Evolutionary conservation across 208 protist genomes (phyloP), one percentile per base, ranked within the genome.

Genomic region (Acanthamoeba divionensis): DNA sequence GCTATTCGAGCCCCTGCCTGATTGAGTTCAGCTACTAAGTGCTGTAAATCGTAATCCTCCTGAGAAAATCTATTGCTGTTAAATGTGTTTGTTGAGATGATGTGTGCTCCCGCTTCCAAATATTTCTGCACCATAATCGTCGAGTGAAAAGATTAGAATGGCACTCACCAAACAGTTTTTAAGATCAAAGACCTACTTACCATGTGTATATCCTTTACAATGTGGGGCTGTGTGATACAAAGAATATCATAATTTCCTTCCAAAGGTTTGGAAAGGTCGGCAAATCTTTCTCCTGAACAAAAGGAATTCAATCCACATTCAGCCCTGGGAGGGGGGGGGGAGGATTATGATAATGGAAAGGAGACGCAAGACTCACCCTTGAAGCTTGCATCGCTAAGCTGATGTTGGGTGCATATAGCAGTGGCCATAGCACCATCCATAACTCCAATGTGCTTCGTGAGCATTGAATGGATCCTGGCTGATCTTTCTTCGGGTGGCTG

Each of bases 191-290:
- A 26, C 13, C 12, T 13, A 55, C 31, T 31, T 75, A 95, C 93
- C 88, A 67, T 93, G 92, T 98, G 96, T 54, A 98, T 96, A 67
- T 97, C 93, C 24, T 92, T 73, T 88, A 99, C 97, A 52, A 98
- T 94, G 45, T 98, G 94, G 4, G 98, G 98, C 92, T 94, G 91
- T 18, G 97, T 98, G 47, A 99, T 91, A 50, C 83, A 94, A 31
- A 99, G 95, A 6, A 99, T 65, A 92, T 99, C 98, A 95, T 99
- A 99, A 93, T 99, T 98, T 55, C 98, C 98, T 92, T 98, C 98
- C n/a, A 99, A 93, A 54, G 97, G 93, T 75, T 96, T 95, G 5
- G 63, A 85, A 55, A 95, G 95, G 86, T 98, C 94, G 85, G 96
- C 96, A 91, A 98, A 98, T 90, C 96, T 90, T 71, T 96, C 95